A percentile compares a stretch with the other conserved stretches of the same genome.
Conservation (phyloP, 371 early-diverging fungal species). For the Mucor velutinosus region DNA sequence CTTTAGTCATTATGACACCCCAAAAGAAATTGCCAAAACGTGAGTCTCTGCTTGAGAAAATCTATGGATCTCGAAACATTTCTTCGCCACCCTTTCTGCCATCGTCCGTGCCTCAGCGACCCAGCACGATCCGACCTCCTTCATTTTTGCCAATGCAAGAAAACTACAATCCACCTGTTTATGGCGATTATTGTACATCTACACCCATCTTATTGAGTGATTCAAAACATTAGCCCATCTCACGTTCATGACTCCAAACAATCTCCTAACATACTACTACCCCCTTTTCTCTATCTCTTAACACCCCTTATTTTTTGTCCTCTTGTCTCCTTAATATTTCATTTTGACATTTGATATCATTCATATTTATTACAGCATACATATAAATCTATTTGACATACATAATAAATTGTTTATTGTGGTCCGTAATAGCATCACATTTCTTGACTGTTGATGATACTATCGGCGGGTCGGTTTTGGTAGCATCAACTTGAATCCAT, state of each 20-base stretch:
- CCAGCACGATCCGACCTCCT: conserved; percentile 17
- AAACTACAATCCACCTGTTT: conserved; percentile 9
- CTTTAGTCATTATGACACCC: conserved; percentile 13
- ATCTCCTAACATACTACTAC: not conserved
- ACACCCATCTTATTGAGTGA: not conserved
- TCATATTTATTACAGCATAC: not conserved
- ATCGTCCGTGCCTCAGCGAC: not conserved
- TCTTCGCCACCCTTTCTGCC: conserved; percentile 15
- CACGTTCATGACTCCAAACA: not conserved
- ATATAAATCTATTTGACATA: not conserved
- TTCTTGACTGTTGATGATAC: too few relatives aligned
- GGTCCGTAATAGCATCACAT: too few relatives aligned
- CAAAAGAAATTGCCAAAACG: conserved; percentile 15
- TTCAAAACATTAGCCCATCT: not conserved
- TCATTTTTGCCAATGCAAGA: conserved; percentile 31
- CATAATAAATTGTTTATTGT: not conserved
- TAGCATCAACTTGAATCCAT: too few relatives aligned
- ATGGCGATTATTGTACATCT: conserved; percentile 11
- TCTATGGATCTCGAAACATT: conserved; percentile 24
- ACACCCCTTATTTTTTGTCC: not conserved
- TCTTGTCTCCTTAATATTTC: not conserved
- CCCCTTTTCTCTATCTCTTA: not conserved
- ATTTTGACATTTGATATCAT: conserved; percentile 5
- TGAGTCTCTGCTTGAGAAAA: conserved; percentile 18
- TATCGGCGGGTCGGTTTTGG: too few relatives aligned